Percentiles rank a stretch among this genome's conserved stretches.
These are phyloP conservation scores for Nakaseomyces kungkrabaensis DNA, from an alignment of 1,139 yeast species.

Conservation along the genomic window DNA sequence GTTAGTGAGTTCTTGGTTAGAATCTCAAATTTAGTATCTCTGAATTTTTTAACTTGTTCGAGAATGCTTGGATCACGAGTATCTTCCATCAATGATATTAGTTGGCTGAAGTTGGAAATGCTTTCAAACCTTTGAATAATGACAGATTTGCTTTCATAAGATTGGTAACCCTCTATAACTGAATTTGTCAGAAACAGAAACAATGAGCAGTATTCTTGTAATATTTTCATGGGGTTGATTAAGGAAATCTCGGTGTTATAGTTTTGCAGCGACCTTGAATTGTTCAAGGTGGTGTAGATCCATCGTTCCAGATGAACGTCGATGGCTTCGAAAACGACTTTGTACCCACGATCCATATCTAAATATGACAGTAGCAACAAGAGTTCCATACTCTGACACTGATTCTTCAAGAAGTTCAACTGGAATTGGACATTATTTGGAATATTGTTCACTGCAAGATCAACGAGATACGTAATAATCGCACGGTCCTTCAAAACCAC, in stretches of 20 bases:
- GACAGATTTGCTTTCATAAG: constrained; percentile 1
- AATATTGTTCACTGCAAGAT: neutral
- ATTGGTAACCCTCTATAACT: constrained; percentile 8
- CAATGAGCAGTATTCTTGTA: constrained; percentile 10
- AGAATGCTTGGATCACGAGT: neutral
- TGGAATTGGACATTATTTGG: neutral
- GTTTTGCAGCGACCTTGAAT: neutral
- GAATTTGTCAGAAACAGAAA: constrained; percentile 12
- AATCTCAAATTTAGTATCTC: neutral
- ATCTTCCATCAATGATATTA: neutral
- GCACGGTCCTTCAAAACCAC: neutral
- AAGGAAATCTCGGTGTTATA: constrained; percentile 4
- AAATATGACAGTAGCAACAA: constrained; percentile 10
- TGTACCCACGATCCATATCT: constrained; percentile 4
- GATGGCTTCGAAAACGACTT: neutral
- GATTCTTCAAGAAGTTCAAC: constrained; percentile 3
- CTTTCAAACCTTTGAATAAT: constrained; percentile 1
- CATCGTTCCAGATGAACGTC: neutral
- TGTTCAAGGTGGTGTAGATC: neutral
- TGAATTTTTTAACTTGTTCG: constrained; percentile 1
- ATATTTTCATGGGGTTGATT: constrained; percentile 9
- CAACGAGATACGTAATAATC: neutral
- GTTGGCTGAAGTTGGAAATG: neutral
- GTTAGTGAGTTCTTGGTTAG: neutral
- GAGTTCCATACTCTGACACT: constrained; percentile 10